Base-by-base conservation (phyloP, 176 grass and related monocot species). In the Triticum monococcum region DNA sequence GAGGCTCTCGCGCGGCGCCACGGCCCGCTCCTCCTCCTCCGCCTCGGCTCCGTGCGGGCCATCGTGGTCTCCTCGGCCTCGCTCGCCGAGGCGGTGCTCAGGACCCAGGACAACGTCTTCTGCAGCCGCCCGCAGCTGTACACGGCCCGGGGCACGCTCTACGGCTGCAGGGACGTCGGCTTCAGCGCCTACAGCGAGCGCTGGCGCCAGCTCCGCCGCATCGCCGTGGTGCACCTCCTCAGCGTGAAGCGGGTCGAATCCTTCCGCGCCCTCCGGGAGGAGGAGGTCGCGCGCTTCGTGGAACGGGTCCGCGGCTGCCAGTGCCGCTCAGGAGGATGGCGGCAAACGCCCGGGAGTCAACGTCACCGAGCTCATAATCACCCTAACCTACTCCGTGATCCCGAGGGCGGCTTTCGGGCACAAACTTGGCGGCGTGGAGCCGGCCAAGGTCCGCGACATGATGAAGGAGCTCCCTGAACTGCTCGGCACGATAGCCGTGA, bases 181-280 rank as follows among this genome's bases (percentile, higher is more conserved):
- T 88, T 87, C 74, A 73, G 82, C 7, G 80, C 86, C 52, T 95
- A 91, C 67, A 77, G 86, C 0, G 91, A 95, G 75, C 81, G 86
- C 9, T 95, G 88, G 91, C 75, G 77, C 52, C 80, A 90, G 12
- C 62, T 81, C 16, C 79, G 84, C 9, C 79, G 64, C 6, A 67
- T 67, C 28, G 28, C 28, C 28, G 14, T 67, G 12, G 13, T 32
- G 59, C 88, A 88, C 46, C 85, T 95, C 17, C 87, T 92, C 66
- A 92, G 72, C 65, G 11, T 8, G 3, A 82, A 83, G 43, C 75
- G 85, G n/a, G 85, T 95, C 13, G 79, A 86, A 22, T 95, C 88
- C 30, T 77, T 95, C 65, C 69, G 88, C 11, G 17, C 35, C 1
- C 56, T 95, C 25, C 57, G 90, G 3, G 75, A 84, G 26, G 63